Evolutionary conservation across 129 eudicot species (phyloP), one percentile per base, ranked within the genome.

Genomic region (Gnaphalium uliginosum): DNA sequence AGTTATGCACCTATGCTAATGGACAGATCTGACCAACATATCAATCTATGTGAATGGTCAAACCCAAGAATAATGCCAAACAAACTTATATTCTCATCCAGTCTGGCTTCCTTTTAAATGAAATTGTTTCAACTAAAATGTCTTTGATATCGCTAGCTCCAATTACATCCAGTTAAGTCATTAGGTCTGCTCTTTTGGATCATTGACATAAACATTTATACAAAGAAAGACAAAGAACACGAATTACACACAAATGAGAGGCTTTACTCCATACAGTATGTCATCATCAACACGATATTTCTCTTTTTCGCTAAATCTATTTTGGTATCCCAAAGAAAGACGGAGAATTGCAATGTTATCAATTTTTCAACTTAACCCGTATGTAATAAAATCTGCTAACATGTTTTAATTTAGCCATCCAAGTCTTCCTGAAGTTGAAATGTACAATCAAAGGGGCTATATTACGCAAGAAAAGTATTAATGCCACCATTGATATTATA

Each of bases 401-500:
- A 8, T 65, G 33, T 21, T 13, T 43, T 29, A 26, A 15, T 62
- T 14, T 62, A 58, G 65, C 30, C 23, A 58, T 59, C 18, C 32
- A 14, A 39, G 35, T 39, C 58, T 68, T 43, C 51, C 13, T 13
- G 18, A 43, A 24, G 35, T 68, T 68, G 35, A 68, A 39, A 43
- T 10, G 25, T 46, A 41, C 32, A 25, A 43, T 43, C 35, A 41
- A 22, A 22, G 23, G 56, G 59, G 22, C 35, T 14, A 68, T 68
- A 22, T 24, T 29, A 63, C 1, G 58, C 73, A 41, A 68, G 57
- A 41, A 23, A 53, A 71, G 17, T 48, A 18, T 65, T 71, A 30
- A 71, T 71, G 50, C 18, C 29, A 53, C 48, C 48, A 51, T 71
- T 54, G 27, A 71, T 43, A 71, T 56, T 9, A 70, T 71, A 71